Base-by-base conservation (phyloP, 2,329 filamentous ascomycete genomes). In the Penicillium brevicompactum region DNA sequence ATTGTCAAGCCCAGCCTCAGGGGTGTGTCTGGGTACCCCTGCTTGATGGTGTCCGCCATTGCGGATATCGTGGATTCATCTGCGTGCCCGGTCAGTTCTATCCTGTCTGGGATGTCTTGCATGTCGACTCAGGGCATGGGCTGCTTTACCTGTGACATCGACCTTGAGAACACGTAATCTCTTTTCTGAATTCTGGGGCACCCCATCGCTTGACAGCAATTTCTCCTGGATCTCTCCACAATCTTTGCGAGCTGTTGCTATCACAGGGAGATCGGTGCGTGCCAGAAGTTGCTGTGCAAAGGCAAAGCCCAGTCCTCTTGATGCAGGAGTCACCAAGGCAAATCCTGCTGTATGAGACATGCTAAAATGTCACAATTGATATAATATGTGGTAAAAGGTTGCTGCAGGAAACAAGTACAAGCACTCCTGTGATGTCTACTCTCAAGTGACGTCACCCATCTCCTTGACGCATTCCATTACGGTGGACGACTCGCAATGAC, bases 1-100 rank as follows among this genome's bases (percentile, higher is more conserved):
- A 92, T 75, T 30, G 84, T 83, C 64, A 91, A 84, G 2, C 84
- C 84, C 42, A 93, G 81, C 56, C 86, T 88, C 11, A 94, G 81
- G 62, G 89, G 84, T 62, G 67, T 61, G 0, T 70, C 53, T 1
- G 83, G 81, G 70, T 88, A 88, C 8, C 83, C 74, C 6, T 74
- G 67, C 21, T 75, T 75, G 27, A 85, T 85, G 45, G 70, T 68
- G 4, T 83, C 77, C 16, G 88, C 85, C 38, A 82, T 80, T 45
- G 74, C 65, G 38, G 76, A 73, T 55, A 94, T 83, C 34, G 83
- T 84, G 27, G 75, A 58, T 73, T 92, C 89, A 65, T 89, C 84
- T 84, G 51, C 10, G 16, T 7, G 41, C 18, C 49, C 16, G 30
- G 18, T 51, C 49, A 55, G 30, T 41, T 18, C 31, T 30, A 14